phyloP scores from a whole-genome alignment of 2,329 filamentous ascomycete species.

The Pseudogymnoascus sp. region DNA sequence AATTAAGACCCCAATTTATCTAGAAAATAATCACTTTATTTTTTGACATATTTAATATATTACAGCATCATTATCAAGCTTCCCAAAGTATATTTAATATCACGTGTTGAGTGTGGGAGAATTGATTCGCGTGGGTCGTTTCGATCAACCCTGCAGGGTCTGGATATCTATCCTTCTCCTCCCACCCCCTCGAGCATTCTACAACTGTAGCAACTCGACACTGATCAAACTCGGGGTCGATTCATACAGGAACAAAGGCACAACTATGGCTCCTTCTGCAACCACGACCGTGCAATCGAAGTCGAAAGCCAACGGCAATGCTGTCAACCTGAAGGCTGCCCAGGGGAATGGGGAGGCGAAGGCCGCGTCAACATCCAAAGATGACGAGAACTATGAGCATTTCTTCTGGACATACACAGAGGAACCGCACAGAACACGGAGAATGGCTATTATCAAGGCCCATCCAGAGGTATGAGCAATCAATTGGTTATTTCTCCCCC shows the following conservation, averaged over 20 bases:
- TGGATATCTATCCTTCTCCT: background rate
- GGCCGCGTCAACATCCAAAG: conserved; percentile 15
- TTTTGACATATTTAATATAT: background rate
- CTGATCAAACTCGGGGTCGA: background rate
- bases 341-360: conserved; percentile 11
- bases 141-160: background rate
- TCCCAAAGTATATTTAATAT: background rate
- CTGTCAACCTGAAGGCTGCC: background rate
- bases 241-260: background rate
- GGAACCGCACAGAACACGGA: conserved; percentile 85
- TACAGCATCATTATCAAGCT: background rate
- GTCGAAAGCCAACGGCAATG: conserved; percentile 1
- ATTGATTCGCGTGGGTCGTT: conserved; percentile 8
- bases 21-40: background rate
- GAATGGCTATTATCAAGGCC: conserved; percentile 93
- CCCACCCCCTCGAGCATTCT: background rate
- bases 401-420: conserved; percentile 99
- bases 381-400: conserved; percentile 33
- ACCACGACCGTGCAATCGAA: background rate
- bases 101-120: background rate
- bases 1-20: background rate
- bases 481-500: background rate
- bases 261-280: background rate
- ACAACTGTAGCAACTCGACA: background rate
- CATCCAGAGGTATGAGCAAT: conserved; percentile 72